Base-by-base conservation (phyloP, 2,329 filamentous ascomycete species). In the Fonsecaea multimorphosa region DNA sequence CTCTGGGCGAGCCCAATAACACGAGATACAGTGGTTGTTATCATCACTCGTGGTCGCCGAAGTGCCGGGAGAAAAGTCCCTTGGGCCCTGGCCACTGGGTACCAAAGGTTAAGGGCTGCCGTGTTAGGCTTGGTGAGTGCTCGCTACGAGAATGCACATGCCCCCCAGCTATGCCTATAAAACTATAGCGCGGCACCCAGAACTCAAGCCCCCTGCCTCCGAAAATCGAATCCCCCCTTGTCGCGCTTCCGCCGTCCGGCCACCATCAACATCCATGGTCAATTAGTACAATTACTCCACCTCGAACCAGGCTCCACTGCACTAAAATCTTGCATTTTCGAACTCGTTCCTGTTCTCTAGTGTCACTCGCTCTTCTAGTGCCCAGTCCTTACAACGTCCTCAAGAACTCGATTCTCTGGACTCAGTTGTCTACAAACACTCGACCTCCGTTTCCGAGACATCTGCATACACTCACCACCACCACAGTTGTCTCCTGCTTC, bases 301-400 rank as follows among this genome's bases (percentile, higher is more conserved):
- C 54, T 54, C 14, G 27, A 31, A 54, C 8, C 5, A 27, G 12
- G 32, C 51, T 61, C 59, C 59, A 61, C 53, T n/a, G 4, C 27
- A 51, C 55, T 40, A 63, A 32, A 32, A 63, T 55, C 64, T 58
- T 54, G 57, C 51, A 60, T 60, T 60, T 53, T 60, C 58, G 22
- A 52, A 3, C 58, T 36, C 27, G 44, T 38, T 53, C 46, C 58
- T 46, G 40, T 58, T 8, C 3, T 7, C 46, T 60, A 34, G 24
- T 40, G 46, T n/a, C 38, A 52, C 19, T 49, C 44, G 22, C 44
- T 27, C 44, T 49, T 22, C 44, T 49, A 11, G 19, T 49, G 22
- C 22, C 44, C 44, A 49, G 22, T 24, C 22, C 44, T 14, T 49
- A 49, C 44, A 49, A 49, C 44, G 22, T 49, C 44, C 44, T 51